Base-by-base conservation (phyloP, 805 yeast species). In the Lipomyces sp. region DNA sequence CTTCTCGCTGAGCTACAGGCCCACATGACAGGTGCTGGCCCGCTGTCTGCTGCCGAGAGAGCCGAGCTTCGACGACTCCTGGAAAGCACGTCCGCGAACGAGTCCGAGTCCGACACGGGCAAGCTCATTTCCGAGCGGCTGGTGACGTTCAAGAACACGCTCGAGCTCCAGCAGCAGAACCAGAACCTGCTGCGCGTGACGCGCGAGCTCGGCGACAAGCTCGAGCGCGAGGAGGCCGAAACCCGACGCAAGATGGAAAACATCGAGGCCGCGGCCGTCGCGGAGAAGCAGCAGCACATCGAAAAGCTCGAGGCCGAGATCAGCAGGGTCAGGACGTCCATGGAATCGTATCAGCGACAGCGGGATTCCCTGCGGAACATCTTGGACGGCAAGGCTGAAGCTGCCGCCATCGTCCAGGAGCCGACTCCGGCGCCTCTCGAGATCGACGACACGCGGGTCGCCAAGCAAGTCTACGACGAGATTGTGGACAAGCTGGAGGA, bases 121-220 rank as follows among this genome's bases (percentile, higher is more conserved):
- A 59, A 44, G 11, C 64, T 89, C 34, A 86, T 91, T 22, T 74
- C 88, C 8, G 84, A 84, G 47, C 74, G 95, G 52, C 70, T 93
- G 37, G 82, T 87, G 0, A 76, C 80, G 7, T 91, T 90, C 68
- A 77, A 75, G 38, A 77, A 76, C 61, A 75, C 86, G 13, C 71
- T 75, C 11, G 95, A 85, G 43, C 70, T 91, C 45, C 86, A 87
- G 61, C 70, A 76, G 45, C 85, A 82, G 66, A 91, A 91, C 63
- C 80, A 82, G 58, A 85, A 87, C 45, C 73, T 91, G 24, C 68
- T 89, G 32, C 70, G 74, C 33, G 79, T 85, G 1, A 80, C 86
- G 0, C 76, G 98, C 55, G 79, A 78, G 44, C 71, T 91, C 16
- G 95, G 91, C 10, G 73, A 76, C 35, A 80, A 81, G 61, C 70